phyloP scores from a whole-genome alignment of 768 basidiomycete genomes.

The Hydnomerulius pinastri region DNA sequence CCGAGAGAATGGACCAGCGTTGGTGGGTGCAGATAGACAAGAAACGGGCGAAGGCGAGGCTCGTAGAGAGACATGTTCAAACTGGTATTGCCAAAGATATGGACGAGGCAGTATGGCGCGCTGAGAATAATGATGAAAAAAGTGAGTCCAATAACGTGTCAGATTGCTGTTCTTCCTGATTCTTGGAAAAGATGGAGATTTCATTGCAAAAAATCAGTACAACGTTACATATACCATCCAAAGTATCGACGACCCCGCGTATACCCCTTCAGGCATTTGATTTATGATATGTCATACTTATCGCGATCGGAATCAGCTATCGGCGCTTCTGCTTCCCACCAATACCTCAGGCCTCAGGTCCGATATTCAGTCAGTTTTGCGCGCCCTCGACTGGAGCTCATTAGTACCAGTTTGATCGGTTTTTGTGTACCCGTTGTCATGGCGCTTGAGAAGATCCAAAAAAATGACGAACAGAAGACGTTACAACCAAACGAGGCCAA shows the following conservation, averaged over 20 bases:
- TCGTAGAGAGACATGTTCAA: conserved; percentile 73
- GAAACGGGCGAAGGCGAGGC: conserved; percentile 54
- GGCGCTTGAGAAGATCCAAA: too few species aligned
- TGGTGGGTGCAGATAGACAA: conserved; percentile 70
- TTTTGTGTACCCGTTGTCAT: too few species aligned
- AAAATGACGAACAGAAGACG: too few species aligned
- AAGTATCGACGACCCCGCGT: conserved; percentile 43
- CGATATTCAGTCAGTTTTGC: too few species aligned
- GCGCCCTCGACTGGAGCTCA: too few species aligned
- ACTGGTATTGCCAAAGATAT: conserved; percentile 70
- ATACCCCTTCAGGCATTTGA: conserved; percentile 7
- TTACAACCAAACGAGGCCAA: too few species aligned
- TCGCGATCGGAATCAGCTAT: too few species aligned
- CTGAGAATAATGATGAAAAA: conserved; percentile 76
- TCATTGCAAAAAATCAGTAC: conserved; percentile 41
- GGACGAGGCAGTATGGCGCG: conserved; percentile 68
- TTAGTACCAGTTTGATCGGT: too few species aligned
- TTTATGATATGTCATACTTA: too few species aligned
- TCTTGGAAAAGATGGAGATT: conserved; percentile 41
- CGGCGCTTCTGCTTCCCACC: too few species aligned
- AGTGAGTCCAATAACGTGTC: conserved; percentile 46
- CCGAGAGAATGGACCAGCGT: conserved; percentile 69
- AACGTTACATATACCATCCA: conserved; percentile 41
- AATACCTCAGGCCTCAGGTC: too few species aligned
- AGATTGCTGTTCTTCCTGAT: neutral